A percentile compares a stretch with the other conserved stretches of the same genome.
Conservation (phyloP, 768 basidiomycete species). For the Tricholoma hemisulphureum region DNA sequence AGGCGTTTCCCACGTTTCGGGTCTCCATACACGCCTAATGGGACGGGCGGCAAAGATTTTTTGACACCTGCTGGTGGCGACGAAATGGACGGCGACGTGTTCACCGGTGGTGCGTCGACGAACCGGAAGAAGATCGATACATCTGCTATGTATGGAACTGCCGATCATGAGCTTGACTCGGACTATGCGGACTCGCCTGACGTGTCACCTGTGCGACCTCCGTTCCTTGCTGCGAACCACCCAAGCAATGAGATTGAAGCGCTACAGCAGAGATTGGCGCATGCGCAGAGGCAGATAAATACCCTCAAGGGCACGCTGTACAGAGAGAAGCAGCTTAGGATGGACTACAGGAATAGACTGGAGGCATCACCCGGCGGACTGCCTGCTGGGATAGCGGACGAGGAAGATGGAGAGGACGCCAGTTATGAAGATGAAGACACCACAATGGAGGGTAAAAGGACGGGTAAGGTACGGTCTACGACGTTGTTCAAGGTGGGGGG, state of each 20-base stretch:
- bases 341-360: slow-evolving; percentile 61
- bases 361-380: slow-evolving; percentile 39
- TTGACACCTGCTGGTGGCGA: slow-evolving; percentile 51
- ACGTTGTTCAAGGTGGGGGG: slow-evolving; percentile 59
- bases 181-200: slow-evolving; percentile 62
- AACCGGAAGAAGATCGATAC: slow-evolving; percentile 55
- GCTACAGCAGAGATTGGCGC: slow-evolving; percentile 76
- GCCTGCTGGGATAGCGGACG: slow-evolving; percentile 44
- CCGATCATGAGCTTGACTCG: slow-evolving; percentile 40
- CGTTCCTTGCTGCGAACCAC: slow-evolving; percentile 71
- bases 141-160: slow-evolving; percentile 33
- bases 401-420: slow-evolving; percentile 40
- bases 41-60: slow-evolving; percentile 41
- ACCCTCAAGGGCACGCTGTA: slow-evolving; percentile 78
- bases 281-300: slow-evolving; percentile 82
- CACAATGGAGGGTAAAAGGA: slow-evolving; percentile 35
- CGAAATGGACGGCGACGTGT: slow-evolving; percentile 64
- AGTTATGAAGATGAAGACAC: slow-evolving; percentile 46
- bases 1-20: slow-evolving; percentile 64
- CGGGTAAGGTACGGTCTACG: slow-evolving; percentile 33
- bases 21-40: slow-evolving; percentile 72
- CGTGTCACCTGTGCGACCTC: slow-evolving; percentile 45
- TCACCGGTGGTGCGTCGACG: slow-evolving; percentile 63
- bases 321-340: slow-evolving; percentile 80
- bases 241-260: slow-evolving; percentile 81